Conservation (phyloP, 2,329 filamentous ascomycete genomes). For the Grosmannia penicillata region DNA sequence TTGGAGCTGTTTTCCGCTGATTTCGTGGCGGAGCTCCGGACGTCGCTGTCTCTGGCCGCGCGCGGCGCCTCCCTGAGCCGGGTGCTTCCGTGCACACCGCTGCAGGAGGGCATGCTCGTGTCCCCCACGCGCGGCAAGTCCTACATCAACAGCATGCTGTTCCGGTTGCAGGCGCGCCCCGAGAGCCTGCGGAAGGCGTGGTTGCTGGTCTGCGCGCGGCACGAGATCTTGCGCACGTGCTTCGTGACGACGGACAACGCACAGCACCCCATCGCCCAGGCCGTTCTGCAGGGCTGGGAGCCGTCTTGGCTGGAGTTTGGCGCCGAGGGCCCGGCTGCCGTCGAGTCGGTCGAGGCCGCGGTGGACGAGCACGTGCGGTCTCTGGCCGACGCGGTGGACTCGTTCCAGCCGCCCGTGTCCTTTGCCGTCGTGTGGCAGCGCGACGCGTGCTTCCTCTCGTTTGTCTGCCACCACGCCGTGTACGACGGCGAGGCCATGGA, state of each 20-base stretch:
- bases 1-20: slow-evolving; percentile 14
- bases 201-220: slow-evolving; percentile 45
- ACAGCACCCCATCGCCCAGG: slow-evolving; percentile 53
- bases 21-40: slow-evolving; percentile 11
- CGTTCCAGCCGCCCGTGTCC: slow-evolving; percentile 27
- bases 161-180: slow-evolving; percentile 40
- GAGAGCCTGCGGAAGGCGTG: slow-evolving; percentile 43
- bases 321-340: slow-evolving; percentile 6
- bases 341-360: slow-evolving; percentile 17
- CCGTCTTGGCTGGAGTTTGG: slow-evolving; percentile 24
- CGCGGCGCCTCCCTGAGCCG: slow-evolving; percentile 24
- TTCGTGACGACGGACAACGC: slow-evolving; percentile 52
- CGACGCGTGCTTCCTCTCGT: slow-evolving; percentile 25
- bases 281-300: slow-evolving; percentile 39
- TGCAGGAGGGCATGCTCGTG: slow-evolving; percentile 80
- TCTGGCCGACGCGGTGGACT: slow-evolving; percentile 27
- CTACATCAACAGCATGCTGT: slow-evolving; percentile 60
- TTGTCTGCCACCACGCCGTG: slow-evolving; percentile 60
- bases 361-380: slow-evolving; percentile 24
- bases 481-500: slow-evolving; percentile 74
- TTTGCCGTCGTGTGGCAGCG: slow-evolving; percentile 24
- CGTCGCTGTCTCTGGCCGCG: neutral
- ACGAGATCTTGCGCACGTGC: slow-evolving; percentile 64
- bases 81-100: slow-evolving; percentile 67
- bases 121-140: slow-evolving; percentile 29